Evolutionary conservation across 1,284 basidiomycete species (phyloP).

Genomic region (Cryptococcus hybrid): DNA sequence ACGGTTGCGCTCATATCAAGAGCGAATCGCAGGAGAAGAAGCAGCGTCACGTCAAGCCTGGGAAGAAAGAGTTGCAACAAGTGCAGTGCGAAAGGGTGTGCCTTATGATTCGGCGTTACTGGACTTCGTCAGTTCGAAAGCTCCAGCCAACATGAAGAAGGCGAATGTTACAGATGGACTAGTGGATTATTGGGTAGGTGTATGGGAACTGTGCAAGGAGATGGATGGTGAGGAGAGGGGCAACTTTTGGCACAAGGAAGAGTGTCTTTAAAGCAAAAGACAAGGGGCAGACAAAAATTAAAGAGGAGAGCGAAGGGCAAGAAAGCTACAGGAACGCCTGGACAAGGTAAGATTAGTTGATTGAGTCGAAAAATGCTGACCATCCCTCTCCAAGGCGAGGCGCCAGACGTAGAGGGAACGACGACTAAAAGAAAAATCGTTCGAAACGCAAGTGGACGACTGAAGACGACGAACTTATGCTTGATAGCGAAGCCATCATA

Average conservation of each 20-base stretch:
- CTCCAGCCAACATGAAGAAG: constrained; percentile 9
- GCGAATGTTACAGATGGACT: constrained; percentile 10
- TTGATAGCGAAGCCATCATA: constrained; percentile 79
- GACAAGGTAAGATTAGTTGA: neutral
- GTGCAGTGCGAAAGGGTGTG: constrained; percentile 16
- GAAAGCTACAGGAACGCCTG: neutral
- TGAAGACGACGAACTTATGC: constrained; percentile 80
- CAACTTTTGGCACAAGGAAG: constrained; percentile 3
- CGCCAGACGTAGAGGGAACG: neutral
- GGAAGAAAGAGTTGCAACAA: constrained; percentile 25
- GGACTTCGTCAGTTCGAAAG: constrained; percentile 21
- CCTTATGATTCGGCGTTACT: constrained; percentile 21
- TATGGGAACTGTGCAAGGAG: constrained; percentile 11
- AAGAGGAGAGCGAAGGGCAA: neutral
- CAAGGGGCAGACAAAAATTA: neutral
- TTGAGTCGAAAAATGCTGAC: neutral
- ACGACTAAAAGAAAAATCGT: constrained; percentile 30
- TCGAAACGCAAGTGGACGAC: constrained; percentile 76
- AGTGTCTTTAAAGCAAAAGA: neutral
- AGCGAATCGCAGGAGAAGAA: constrained; percentile 29
- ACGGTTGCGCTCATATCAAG: constrained; percentile 15
- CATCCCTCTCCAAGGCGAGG: neutral
- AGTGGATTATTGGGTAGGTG: constrained; percentile 18
- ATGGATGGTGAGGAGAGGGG: constrained; percentile 8
- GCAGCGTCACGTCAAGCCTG: constrained; percentile 22